phyloP scores from a whole-genome alignment of 768 basidiomycete genomes.

The Termitomyces sp. region DNA sequence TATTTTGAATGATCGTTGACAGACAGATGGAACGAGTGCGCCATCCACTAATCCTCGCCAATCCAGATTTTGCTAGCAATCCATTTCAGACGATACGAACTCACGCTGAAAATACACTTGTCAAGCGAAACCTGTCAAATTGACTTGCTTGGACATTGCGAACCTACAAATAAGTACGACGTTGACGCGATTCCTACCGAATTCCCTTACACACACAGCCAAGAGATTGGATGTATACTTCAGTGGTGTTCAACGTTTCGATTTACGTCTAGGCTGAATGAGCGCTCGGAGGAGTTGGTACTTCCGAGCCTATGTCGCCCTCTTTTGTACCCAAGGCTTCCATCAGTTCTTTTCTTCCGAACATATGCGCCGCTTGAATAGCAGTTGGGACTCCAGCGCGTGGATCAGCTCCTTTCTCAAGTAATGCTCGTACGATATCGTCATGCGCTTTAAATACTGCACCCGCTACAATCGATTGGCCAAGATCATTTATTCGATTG shows the following conservation, averaged over 20 bases:
- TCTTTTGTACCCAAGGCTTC: constrained; percentile 55
- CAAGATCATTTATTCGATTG: constrained; percentile 65
- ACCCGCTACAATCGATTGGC: constrained; percentile 73
- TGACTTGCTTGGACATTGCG: neutral
- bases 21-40: constrained; percentile 68
- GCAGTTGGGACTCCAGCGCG: constrained; percentile 64
- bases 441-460: constrained; percentile 74
- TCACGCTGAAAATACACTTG: constrained; percentile 74
- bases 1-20: neutral
- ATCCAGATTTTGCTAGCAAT: constrained; percentile 59
- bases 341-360: constrained; percentile 55
- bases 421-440: constrained; percentile 56
- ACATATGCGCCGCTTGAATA: constrained; percentile 67
- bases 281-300: constrained; percentile 30
- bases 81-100: constrained; percentile 79
- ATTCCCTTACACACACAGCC: neutral
- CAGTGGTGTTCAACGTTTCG: neutral
- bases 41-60: constrained; percentile 66
- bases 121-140: constrained; percentile 33
- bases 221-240: neutral
- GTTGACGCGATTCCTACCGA: neutral
- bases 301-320: constrained; percentile 42
- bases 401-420: constrained; percentile 59
- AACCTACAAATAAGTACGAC: neutral
- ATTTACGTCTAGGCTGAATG: neutral